A percentile compares a stretch with the other conserved stretches of the same genome.
Conservation (phyloP, 495 filamentous ascomycete genomes). For the Trichoderma virens region DNA sequence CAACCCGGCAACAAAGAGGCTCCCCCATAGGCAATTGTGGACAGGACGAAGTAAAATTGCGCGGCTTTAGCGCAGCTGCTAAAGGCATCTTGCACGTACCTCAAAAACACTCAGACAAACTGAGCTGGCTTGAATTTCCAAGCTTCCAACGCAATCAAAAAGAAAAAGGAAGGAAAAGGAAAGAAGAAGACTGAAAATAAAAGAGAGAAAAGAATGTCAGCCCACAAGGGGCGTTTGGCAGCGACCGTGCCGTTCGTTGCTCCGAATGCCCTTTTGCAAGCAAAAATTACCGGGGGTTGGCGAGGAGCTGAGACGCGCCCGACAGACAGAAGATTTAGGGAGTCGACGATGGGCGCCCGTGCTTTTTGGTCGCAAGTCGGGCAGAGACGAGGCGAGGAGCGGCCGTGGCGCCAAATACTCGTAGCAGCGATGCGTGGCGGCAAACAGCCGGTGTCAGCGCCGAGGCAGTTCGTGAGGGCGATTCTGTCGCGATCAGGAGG, state of each 20-base stretch:
- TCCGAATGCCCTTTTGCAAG: neutral
- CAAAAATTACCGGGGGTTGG: slow-evolving; percentile 5
- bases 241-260: slow-evolving; percentile 5
- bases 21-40: neutral
- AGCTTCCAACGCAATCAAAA: slow-evolving; percentile 10
- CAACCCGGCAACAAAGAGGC: neutral
- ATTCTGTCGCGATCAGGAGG: neutral
- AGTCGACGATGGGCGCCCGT: neutral
- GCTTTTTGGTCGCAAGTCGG: neutral
- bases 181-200: neutral
- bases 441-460: slow-evolving; percentile 6
- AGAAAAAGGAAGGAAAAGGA: neutral
- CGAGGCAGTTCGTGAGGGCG: neutral
- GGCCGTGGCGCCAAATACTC: neutral
- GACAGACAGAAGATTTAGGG: neutral
- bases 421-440: neutral
- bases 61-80: neutral
- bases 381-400: neutral
- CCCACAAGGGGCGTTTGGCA: slow-evolving; percentile 6
- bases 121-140: neutral
- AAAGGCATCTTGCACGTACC: neutral
- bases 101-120: neutral
- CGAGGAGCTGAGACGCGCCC: slow-evolving; percentile 2
- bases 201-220: slow-evolving; percentile 12
- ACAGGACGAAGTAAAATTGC: neutral